A percentile compares a stretch with the other conserved stretches of the same genome.
Conservation (phyloP, 192 early-diverging fungal genomes). For the Entophlyctis helioformis region DNA sequence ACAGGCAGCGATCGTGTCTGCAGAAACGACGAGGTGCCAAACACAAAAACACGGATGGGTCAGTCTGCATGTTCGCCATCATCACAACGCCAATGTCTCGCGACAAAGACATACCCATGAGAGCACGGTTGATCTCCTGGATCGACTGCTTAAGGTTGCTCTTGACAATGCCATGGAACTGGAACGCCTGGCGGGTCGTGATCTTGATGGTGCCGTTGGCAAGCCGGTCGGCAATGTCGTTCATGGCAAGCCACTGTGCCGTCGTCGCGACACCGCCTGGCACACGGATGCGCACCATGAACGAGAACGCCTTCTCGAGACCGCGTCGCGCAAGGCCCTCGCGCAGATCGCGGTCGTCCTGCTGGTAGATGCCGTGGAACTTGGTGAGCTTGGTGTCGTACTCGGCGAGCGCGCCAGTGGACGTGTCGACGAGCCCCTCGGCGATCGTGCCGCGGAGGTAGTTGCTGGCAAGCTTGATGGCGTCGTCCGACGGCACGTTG, state of each 20-base stretch:
- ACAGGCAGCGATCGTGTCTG: slow-evolving; percentile 87
- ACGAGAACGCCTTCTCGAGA: slow-evolving; percentile 83
- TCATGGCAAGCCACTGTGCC: slow-evolving; percentile 88
- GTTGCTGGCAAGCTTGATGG: slow-evolving; percentile 86
- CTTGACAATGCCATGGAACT: slow-evolving; percentile 94
- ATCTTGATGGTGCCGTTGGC: slow-evolving; percentile 87
- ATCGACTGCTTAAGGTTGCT: slow-evolving; percentile 76
- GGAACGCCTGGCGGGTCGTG: slow-evolving; percentile 94
- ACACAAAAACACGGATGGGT: too few species aligned
- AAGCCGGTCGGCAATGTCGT: slow-evolving; percentile 70
- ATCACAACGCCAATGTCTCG: too few species aligned
- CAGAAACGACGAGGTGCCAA: background rate
- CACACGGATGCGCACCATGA: slow-evolving; percentile 94
- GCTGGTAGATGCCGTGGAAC: slow-evolving; percentile 95
- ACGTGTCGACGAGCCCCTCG: slow-evolving; percentile 67
- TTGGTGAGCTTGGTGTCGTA: slow-evolving; percentile 86
- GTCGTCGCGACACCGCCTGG: slow-evolving; percentile 84
- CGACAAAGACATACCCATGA: slow-evolving; percentile 45
- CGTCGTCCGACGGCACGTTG: slow-evolving; percentile 68
- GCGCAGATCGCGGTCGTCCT: slow-evolving; percentile 92
- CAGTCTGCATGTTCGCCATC: too few species aligned
- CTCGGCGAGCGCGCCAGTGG: slow-evolving; percentile 75
- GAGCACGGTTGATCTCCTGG: slow-evolving; percentile 79
- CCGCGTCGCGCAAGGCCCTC: slow-evolving; percentile 72
- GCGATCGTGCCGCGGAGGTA: slow-evolving; percentile 88